These are phyloP conservation scores for Rheum nobile DNA, from an alignment of 148 eudicot genomes.

Conservation along the genomic window DNA sequence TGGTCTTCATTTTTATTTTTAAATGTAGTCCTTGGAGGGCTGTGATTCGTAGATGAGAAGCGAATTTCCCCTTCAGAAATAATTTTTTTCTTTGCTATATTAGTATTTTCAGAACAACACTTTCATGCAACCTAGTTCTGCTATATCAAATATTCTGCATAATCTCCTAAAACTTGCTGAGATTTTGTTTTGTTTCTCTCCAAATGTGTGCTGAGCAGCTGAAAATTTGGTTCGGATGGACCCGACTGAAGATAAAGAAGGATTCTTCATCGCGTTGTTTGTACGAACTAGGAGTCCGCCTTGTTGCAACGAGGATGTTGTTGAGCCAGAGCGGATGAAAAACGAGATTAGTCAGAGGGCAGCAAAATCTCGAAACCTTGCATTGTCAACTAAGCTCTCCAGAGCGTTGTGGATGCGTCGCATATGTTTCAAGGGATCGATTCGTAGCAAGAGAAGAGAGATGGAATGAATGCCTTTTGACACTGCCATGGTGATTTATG, in stretches of 20 bases:
- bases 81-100: too few relatives aligned
- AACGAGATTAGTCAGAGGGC: not conserved
- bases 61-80: too few relatives aligned
- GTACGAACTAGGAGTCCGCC: conserved; percentile 15
- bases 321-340: not conserved
- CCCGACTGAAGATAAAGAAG: conserved; percentile 66
- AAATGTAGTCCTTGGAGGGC: too few relatives aligned
- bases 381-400: not conserved
- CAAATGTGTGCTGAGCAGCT: conserved; percentile 26
- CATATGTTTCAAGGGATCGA: not conserved
- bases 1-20: too few relatives aligned
- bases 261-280: conserved; percentile 87
- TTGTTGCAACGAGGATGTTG: not conserved
- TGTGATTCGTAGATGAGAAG: too few relatives aligned
- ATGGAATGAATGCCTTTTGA: not conserved
- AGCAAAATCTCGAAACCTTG: not conserved
- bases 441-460: not conserved
- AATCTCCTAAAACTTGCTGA: not conserved
- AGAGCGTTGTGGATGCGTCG: not conserved
- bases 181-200: not conserved
- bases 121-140: not conserved
- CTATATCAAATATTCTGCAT: not conserved
- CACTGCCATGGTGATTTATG: not conserved
- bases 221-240: conserved; percentile 69
- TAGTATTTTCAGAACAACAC: too few relatives aligned